phyloP scores from a whole-genome alignment of 2,329 filamentous ascomycete genomes.

The Chaetomium sp. region DNA sequence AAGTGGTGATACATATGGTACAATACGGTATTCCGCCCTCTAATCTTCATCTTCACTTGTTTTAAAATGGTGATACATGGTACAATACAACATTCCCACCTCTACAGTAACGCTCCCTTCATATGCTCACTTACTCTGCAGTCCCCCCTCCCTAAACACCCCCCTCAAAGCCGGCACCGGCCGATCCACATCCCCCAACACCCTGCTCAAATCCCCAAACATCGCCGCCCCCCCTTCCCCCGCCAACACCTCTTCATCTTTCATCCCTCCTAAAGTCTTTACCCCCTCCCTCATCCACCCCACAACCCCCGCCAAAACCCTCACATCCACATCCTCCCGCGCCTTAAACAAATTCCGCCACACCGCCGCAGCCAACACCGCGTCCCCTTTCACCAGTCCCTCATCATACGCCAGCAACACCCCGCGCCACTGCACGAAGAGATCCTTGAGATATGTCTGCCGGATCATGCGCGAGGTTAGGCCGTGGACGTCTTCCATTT shows the following conservation, averaged over 20 bases:
- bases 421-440: slow-evolving; percentile 90
- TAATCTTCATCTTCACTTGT: too few species aligned
- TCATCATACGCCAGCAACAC: slow-evolving; percentile 79
- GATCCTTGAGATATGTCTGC: slow-evolving; percentile 70
- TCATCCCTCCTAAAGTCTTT: slow-evolving; percentile 42
- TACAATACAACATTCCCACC: too few species aligned
- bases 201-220: slow-evolving; percentile 37
- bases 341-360: slow-evolving; percentile 94
- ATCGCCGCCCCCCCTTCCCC: slow-evolving; percentile 11
- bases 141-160: slow-evolving; percentile 17
- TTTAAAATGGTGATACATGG: too few species aligned
- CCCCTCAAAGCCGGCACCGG: slow-evolving; percentile 29
- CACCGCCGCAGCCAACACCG: slow-evolving; percentile 70
- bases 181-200: slow-evolving; percentile 35
- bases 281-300: slow-evolving; percentile 49
- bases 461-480: slow-evolving; percentile 53
- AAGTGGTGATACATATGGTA: too few species aligned
- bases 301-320: slow-evolving; percentile 47
- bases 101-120: too few species aligned
- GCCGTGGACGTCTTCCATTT: slow-evolving; percentile 75
- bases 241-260: slow-evolving; percentile 35
- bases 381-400: slow-evolving; percentile 69
- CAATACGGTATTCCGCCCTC: too few species aligned
- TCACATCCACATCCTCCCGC: slow-evolving; percentile 42
- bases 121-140: too few species aligned